Evolutionary conservation across 176 grass and related monocot genomes (phyloP), one percentile per base, ranked within the genome.

Genomic region (Hordeum marinum): DNA sequence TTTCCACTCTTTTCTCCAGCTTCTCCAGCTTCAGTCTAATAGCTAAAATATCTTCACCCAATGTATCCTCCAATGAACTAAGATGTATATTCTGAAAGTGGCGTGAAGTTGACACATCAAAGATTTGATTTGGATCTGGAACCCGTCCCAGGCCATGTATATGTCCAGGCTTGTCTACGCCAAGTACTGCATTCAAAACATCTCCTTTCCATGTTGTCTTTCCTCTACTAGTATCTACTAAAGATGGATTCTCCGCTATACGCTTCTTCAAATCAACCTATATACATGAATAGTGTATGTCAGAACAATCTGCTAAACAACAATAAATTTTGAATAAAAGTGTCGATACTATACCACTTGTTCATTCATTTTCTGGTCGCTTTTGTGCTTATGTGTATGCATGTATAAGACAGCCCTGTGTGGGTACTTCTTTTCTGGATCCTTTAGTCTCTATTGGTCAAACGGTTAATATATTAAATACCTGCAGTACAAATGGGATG

Each of bases 81-180:
- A 57, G 34, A 18, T 71, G 23, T 21, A 74, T n/a, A 23, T 62
- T 9, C 15, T 83, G 4, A 23, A 75, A 40, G 11, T 1, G 57
- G 11, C 11, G 2, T 9, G 57, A 75, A 64, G 40, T 5, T 36
- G 40, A 9, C 11, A 21, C 35, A 21, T 62, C 4, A 17, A 83
- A 55, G 4, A 63, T 23, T 83, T 75, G 37, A 73, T 83, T 46
- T 17, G 69, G 57, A 73, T 75, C 63, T 6, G 55, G 81, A 12
- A 46, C 57, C 35, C 54, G 14, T 75, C 72, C 27, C 1, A 75
- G 52, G 9, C 72, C 26, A 74, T 75, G 45, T 21, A 54, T 17
- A 75, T 20, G 45, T 18, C 81, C 18, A 75, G 69, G 39, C 81
- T 75, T 75, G 26, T 83, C 55, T 42, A 0, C 81, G 45, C 81